A percentile compares a stretch with the other conserved stretches of the same genome.
These are phyloP conservation scores for Kwoniella newhampshirensis DNA, from an alignment of 768 basidiomycete genomes.

Conservation along the genomic window DNA sequence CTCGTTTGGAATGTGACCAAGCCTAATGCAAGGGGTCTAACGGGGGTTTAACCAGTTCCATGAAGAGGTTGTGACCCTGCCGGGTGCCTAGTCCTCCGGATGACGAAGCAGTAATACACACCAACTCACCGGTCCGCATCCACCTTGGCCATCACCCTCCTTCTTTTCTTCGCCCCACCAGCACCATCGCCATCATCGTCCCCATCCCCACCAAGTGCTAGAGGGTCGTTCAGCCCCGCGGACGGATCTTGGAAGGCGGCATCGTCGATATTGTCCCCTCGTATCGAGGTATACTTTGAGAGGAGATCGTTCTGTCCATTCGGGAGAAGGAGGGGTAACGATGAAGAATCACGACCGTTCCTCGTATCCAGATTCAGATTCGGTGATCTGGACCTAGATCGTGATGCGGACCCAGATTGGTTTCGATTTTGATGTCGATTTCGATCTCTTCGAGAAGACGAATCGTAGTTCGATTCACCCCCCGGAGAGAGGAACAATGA, in stretches of 20 bases:
- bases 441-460: background rate
- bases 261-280: too few relatives aligned
- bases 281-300: too few relatives aligned
- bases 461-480: slow-evolving; percentile 3
- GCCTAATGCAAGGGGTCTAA: too few relatives aligned
- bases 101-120: too few relatives aligned
- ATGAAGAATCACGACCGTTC: background rate
- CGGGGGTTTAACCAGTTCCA: too few relatives aligned
- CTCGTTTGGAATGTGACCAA: too few relatives aligned
- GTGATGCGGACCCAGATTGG: too few relatives aligned
- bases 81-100: too few relatives aligned
- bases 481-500: slow-evolving; percentile 19
- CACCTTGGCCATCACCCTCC: slow-evolving; percentile 62
- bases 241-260: slow-evolving; percentile 19
- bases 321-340: too few relatives aligned
- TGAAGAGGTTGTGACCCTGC: too few relatives aligned
- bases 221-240: slow-evolving; percentile 4
- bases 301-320: too few relatives aligned
- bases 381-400: background rate
- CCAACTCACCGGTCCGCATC: slow-evolving; percentile 62
- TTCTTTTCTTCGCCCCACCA: slow-evolving; percentile 54
- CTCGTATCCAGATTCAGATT: background rate
- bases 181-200: slow-evolving; percentile 36
- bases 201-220: background rate
- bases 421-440: too few relatives aligned